Conservation (phyloP, 805 yeast genomes). For the Hanseniaspora hatyaiensis region DNA sequence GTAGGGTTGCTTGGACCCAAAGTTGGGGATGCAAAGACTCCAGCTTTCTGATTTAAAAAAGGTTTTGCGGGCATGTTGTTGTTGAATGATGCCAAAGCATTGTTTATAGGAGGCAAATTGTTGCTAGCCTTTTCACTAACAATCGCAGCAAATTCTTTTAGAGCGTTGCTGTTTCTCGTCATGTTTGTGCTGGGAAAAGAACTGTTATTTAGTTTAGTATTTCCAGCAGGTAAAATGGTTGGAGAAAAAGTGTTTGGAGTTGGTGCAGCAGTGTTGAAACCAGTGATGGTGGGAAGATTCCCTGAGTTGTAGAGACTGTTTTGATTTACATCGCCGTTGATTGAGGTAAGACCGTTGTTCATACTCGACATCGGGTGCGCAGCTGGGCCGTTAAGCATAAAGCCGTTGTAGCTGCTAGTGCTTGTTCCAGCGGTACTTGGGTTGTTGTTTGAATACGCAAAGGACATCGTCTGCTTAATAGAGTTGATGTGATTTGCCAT, state of each 20-base stretch:
- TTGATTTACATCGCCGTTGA: too few relatives aligned
- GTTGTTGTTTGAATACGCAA: not conserved
- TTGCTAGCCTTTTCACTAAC: conserved; percentile 3
- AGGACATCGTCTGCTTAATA: not conserved
- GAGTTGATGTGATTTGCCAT: not conserved
- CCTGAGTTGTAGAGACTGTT: too few relatives aligned
- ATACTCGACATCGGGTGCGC: too few relatives aligned
- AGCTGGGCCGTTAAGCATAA: too few relatives aligned
- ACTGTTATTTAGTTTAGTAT: not conserved
- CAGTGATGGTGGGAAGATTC: too few relatives aligned
- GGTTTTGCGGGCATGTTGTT: too few relatives aligned
- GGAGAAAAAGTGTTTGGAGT: not conserved
- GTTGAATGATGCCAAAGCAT: not conserved
- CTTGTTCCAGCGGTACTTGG: not conserved
- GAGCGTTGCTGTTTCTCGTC: not conserved
- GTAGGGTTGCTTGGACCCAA: not conserved
- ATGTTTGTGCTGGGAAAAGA: too few relatives aligned
- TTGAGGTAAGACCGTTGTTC: too few relatives aligned
- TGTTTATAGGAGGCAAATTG: not conserved
- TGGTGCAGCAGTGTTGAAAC: too few relatives aligned
- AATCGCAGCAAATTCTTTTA: conserved; percentile 6
- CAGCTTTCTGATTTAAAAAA: too few relatives aligned
- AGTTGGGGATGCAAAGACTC: not conserved
- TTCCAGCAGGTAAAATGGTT: not conserved
- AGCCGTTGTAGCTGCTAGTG: too few relatives aligned